phyloP scores from a whole-genome alignment of 345 rosid genomes.

The Brassica nigra region DNA sequence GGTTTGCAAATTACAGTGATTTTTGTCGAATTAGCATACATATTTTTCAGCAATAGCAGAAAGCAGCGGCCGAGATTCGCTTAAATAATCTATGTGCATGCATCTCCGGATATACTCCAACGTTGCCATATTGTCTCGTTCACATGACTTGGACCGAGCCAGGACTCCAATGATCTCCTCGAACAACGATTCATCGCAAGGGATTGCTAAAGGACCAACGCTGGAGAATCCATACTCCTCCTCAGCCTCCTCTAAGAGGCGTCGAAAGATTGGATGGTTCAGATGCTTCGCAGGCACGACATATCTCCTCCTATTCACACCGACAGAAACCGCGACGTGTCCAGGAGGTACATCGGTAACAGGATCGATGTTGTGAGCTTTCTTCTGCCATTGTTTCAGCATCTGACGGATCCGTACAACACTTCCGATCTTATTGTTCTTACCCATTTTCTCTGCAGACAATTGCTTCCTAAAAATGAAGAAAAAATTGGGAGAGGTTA shows the following conservation, averaged over 20 bases:
- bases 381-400: conserved; percentile 73
- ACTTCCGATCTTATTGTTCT: conserved; percentile 62
- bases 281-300: conserved; percentile 74
- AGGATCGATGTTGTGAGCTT: conserved; percentile 46
- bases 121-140: conserved; percentile 35
- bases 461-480: conserved; percentile 27
- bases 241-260: conserved; percentile 70
- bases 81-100: conserved; percentile 45
- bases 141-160: conserved; percentile 42
- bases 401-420: conserved; percentile 77
- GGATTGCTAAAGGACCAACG: conserved; percentile 73
- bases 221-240: conserved; percentile 82
- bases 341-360: conserved; percentile 70
- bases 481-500: conserved; percentile 3
- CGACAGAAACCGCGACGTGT: conserved; percentile 81
- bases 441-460: conserved; percentile 37
- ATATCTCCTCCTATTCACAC: conserved; percentile 54
- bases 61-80: conserved; percentile 74
- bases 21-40: conserved; percentile 22
- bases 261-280: conserved; percentile 75
- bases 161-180: conserved; percentile 64
- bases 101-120: conserved; percentile 59
- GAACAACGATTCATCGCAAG: conserved; percentile 81
- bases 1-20: conserved; percentile 14
- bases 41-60: conserved; percentile 45